phyloP scores from a whole-genome alignment of 176 grass and related monocot genomes.

The Oryza brachyantha region DNA sequence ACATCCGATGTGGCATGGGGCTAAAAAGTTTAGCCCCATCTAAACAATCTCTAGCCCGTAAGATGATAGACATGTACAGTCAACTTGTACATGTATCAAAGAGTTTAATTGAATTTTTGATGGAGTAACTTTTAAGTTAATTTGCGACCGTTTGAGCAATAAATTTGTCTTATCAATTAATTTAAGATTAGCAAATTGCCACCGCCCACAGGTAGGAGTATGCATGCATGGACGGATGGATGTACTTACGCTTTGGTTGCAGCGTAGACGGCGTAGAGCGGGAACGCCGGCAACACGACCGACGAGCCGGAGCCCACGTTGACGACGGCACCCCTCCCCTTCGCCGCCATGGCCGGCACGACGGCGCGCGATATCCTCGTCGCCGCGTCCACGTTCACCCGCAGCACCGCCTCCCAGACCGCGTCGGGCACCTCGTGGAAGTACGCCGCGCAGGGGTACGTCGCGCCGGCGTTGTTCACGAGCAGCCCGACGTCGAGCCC shows the following conservation, averaged over 20 bases:
- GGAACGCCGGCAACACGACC: constrained; percentile 48
- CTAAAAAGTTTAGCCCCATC: too few species aligned
- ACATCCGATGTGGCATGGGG: too few species aligned
- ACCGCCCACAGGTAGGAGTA: too few species aligned
- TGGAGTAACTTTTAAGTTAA: too few species aligned
- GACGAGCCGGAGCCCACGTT: constrained; percentile 52
- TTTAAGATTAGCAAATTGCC: neutral
- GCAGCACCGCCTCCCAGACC: constrained; percentile 40
- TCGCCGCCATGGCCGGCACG: constrained; percentile 40
- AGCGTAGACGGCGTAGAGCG: constrained; percentile 59
- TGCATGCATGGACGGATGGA: neutral
- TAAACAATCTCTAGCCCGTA: too few species aligned
- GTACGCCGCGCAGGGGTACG: constrained; percentile 54
- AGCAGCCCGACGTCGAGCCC: constrained; percentile 53
- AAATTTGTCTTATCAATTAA: neutral
- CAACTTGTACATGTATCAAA: too few species aligned
- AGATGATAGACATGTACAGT: too few species aligned
- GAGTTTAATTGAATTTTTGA: too few species aligned
- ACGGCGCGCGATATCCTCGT: constrained; percentile 50
- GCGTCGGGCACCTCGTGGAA: constrained; percentile 48
- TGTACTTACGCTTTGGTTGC: constrained; percentile 41
- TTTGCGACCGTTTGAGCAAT: too few species aligned
- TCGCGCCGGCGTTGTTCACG: constrained; percentile 66
- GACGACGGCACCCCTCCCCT: constrained; percentile 46
- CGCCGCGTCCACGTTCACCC: constrained; percentile 54